phyloP scores from a whole-genome alignment of 2,329 filamentous ascomycete species.

The Fusarium sp. region DNA sequence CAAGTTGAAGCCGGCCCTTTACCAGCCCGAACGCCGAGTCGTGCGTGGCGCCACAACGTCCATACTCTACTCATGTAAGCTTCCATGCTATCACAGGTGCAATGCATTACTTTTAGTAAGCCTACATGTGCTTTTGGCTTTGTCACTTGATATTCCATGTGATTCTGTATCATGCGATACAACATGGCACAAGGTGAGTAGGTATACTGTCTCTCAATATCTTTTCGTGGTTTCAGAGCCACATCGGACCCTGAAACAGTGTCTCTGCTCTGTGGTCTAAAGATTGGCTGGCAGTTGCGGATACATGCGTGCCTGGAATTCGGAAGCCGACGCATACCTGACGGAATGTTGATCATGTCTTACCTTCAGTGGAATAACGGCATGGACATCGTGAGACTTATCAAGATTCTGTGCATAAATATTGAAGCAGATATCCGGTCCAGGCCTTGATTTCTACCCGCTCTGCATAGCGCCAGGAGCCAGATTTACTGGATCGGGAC shows the following conservation, averaged over 20 bases:
- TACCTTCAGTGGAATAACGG: no score
- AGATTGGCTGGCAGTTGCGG: neutral
- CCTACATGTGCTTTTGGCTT: fast-evolving
- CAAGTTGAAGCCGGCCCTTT: no score
- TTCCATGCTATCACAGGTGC: fast-evolving
- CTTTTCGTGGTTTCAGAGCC: neutral
- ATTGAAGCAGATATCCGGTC: neutral
- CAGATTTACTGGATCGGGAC: neutral
- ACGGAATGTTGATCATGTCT: neutral
- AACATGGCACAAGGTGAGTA: no score
- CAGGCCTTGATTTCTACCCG: neutral
- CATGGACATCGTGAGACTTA: neutral
- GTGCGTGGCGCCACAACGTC: neutral
- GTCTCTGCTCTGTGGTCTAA: fast-evolving
- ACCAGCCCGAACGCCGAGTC: neutral
- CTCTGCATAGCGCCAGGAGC: fast-evolving
- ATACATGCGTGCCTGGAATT: neutral
- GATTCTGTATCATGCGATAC: neutral
- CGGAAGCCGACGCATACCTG: conserved; percentile 9
- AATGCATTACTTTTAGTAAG: fast-evolving
- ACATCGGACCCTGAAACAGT: fast-evolving
- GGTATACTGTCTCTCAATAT: fast-evolving
- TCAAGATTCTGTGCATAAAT: neutral
- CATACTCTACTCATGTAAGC: fast-evolving
- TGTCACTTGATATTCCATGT: neutral